Conservation (phyloP, 129 eudicot species). For the Kitagawia praeruptora region DNA sequence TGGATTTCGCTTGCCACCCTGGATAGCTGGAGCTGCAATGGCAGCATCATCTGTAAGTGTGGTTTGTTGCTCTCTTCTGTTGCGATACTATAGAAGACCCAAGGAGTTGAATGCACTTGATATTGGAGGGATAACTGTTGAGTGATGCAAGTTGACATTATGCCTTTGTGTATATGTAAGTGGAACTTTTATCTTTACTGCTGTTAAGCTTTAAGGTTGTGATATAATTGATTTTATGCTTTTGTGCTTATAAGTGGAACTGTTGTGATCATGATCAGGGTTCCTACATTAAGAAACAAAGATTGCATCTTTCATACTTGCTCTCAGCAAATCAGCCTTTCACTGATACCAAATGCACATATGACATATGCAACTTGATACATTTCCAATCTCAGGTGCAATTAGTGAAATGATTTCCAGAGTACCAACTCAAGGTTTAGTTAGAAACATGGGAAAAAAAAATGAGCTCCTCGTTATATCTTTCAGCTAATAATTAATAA, state of each 20-base stretch:
- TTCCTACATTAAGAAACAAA: no score
- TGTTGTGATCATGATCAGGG: neutral
- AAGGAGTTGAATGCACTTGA: conserved; percentile 46
- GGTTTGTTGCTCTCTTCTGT: conserved; percentile 76
- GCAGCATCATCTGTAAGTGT: conserved; percentile 95
- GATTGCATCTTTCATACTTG: neutral
- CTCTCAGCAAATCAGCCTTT: neutral
- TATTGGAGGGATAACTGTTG: conserved; percentile 47
- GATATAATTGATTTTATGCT: neutral
- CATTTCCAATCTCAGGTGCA: neutral
- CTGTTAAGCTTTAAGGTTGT: neutral
- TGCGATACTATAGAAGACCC: conserved; percentile 78
- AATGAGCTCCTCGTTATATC: neutral
- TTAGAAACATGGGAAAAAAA: neutral
- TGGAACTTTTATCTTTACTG: neutral
- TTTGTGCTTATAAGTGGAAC: neutral
- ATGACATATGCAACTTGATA: neutral
- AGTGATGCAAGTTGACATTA: conserved; percentile 18
- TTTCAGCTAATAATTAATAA: neutral
- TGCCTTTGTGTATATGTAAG: no score
- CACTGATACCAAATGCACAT: neutral
- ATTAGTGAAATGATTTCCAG: neutral
- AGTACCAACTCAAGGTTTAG: neutral
- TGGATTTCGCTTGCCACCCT: conserved; percentile 88
- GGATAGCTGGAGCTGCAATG: conserved; percentile 99